These are phyloP conservation scores for Trichophyton rubrum DNA, from an alignment of 2,329 filamentous ascomycete genomes.

Conservation along the genomic window DNA sequence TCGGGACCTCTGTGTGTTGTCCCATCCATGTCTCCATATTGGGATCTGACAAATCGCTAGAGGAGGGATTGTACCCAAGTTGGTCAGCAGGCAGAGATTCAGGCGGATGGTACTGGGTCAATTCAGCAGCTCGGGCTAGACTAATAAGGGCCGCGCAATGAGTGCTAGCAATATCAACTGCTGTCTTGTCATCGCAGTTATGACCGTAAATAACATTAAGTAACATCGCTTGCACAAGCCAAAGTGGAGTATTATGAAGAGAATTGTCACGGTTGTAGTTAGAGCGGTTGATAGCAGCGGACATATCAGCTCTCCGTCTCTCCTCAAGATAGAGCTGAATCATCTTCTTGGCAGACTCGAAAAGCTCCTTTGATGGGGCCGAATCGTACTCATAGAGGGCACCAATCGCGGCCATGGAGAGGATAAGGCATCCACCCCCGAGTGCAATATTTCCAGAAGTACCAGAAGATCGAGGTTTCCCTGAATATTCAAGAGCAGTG, in stretches of 20 bases:
- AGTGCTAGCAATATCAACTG: slow-evolving; percentile 81
- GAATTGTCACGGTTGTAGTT: slow-evolving; percentile 45
- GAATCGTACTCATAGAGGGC: slow-evolving; percentile 80
- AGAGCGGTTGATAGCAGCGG: slow-evolving; percentile 42
- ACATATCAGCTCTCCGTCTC: slow-evolving; percentile 70
- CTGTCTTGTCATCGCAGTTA: slow-evolving; percentile 82
- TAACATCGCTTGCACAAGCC: slow-evolving; percentile 94
- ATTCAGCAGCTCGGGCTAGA: slow-evolving; percentile 74
- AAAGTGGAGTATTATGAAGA: slow-evolving; percentile 67
- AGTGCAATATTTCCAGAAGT: slow-evolving; percentile 48
- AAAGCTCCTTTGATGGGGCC: slow-evolving; percentile 66
- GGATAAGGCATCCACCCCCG: slow-evolving; percentile 71
- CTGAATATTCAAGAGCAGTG: slow-evolving; percentile 58
- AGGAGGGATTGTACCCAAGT: slow-evolving; percentile 34
- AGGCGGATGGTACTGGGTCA: slow-evolving; percentile 41
- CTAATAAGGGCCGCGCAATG: slow-evolving; percentile 86
- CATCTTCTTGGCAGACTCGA: slow-evolving; percentile 90
- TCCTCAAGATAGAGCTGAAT: slow-evolving; percentile 89
- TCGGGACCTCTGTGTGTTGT: slow-evolving; percentile 23
- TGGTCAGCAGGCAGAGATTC: slow-evolving; percentile 27
- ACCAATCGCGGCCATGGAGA: slow-evolving; percentile 79
- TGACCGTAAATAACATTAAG: slow-evolving; percentile 93
- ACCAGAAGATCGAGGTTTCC: slow-evolving; percentile 44
- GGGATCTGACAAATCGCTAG: slow-evolving; percentile 47
- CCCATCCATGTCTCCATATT: slow-evolving; percentile 33